Base-by-base conservation (phyloP, 2,329 filamentous ascomycete species). In the Ascochyta fabae region DNA sequence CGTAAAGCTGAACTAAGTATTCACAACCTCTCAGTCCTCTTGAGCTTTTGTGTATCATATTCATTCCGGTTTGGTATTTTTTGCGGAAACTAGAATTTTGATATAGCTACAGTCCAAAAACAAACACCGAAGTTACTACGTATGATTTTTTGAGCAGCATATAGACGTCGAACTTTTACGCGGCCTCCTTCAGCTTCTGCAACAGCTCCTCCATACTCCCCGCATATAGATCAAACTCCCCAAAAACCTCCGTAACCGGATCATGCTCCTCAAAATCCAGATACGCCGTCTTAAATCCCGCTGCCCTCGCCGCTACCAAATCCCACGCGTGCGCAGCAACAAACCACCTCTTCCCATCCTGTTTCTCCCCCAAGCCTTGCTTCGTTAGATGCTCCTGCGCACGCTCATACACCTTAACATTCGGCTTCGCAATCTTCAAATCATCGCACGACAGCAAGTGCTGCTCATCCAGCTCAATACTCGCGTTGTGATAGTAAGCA, bases 301-400 rank as follows among this genome's bases (percentile, higher is more conserved):
- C 66, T 27, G 58, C 56, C 16, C 56, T 59, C 9, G 66, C 63
- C 0, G 63, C 61, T 31, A 64, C 57, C 23, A 67, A 22, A 56
- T 69, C 66, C 66, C 66, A 69, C 3, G 66, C 59, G 54, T 69
- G 66, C 44, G 66, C 66, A 4, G 66, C 66, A 38, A 69, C 51
- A 35, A 69, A 69, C 66, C 66, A 69, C n/a, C 66, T 55, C 48
- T 61, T 53, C 0, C 59, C 65, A 7, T 60, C 55, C 1, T 23
- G 61, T 19, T 60, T 39, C 16, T 39, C 35, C 0, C 48, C 55
- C n/a, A 58, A 3, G 0, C 53, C 60, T 4, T 47, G 50, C 8
- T 35, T 38, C 6, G 54, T 59, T 35, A 69, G 35, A 52, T 65
- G 52, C 9, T 38, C 40, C 31, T 64, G 51, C 13, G 65, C 65